Evolutionary conservation across 2,329 filamentous ascomycete species (phyloP).

Genomic region (Colletotrichum truncatum): DNA sequence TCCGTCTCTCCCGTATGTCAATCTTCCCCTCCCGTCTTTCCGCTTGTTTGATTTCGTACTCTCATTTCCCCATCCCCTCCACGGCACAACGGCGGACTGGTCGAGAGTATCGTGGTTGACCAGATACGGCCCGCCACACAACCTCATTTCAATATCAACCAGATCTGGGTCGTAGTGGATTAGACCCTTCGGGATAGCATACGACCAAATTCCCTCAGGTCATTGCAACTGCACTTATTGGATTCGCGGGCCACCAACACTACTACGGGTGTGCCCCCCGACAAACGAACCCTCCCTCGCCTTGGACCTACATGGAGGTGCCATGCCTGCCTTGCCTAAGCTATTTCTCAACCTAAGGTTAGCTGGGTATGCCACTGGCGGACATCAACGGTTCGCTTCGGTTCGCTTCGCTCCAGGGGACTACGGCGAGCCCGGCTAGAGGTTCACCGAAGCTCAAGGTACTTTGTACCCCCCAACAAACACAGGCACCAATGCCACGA

Average conservation of each 20-base stretch:
- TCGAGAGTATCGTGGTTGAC: not conserved
- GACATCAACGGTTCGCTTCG: constrained; percentile 29
- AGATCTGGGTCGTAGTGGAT: not conserved
- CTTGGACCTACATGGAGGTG: not conserved
- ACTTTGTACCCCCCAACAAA: not conserved
- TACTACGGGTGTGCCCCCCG: not conserved
- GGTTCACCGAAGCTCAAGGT: constrained; percentile 8
- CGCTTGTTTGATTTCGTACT: not conserved
- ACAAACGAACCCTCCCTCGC: not conserved
- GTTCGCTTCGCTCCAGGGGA: constrained; percentile 23
- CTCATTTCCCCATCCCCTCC: not conserved
- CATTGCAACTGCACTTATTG: not conserved
- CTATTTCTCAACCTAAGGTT: constrained; percentile 5
- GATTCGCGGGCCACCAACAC: not conserved
- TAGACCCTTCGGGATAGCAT: not conserved
- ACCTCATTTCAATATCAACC: not conserved
- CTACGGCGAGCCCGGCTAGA: not conserved
- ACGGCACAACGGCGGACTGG: not conserved
- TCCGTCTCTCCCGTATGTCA: constrained; percentile 13
- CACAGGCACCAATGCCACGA: not conserved
- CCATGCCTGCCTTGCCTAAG: not conserved
- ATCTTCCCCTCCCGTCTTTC: not conserved
- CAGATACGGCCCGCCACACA: not conserved
- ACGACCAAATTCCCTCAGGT: not conserved
- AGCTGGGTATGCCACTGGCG: constrained; percentile 9